phyloP scores from a whole-genome alignment of 192 early-diverging fungal species.

The Allomyces arbusculus region DNA sequence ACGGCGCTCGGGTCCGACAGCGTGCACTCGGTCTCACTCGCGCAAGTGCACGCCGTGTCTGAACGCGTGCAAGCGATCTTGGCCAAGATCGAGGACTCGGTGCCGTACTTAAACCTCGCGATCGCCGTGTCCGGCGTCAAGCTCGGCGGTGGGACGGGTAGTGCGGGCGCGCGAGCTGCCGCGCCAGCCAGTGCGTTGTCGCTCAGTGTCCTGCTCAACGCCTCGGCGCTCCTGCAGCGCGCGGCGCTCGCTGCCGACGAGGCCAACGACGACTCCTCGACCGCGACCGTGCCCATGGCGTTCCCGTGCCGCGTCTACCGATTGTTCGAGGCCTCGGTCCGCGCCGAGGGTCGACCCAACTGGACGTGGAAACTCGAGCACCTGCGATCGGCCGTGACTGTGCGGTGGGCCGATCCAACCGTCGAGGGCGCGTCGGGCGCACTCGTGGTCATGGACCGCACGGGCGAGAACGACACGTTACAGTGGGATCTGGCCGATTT shows the following conservation, averaged over 20 bases:
- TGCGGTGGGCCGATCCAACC: not conserved
- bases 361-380: not conserved
- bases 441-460: not conserved
- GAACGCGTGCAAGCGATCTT: not conserved
- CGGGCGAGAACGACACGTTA: not conserved
- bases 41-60: not conserved
- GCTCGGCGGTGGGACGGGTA: not conserved
- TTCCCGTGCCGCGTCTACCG: not conserved
- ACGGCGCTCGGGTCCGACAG: not conserved
- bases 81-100: not conserved
- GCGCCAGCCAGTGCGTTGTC: too few relatives aligned
- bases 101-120: not conserved
- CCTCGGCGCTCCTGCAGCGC: not conserved
- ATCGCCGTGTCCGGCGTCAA: not conserved
- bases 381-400: not conserved
- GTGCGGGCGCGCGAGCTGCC: too few relatives aligned
- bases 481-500: not conserved
- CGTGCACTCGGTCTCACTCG: not conserved
- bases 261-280: not conserved
- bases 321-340: not conserved
- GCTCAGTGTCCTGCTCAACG: not conserved
- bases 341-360: not conserved
- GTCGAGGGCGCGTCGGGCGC: not conserved
- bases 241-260: not conserved
- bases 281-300: not conserved